These are phyloP conservation scores for Strobilomyces confusus DNA, from an alignment of 768 basidiomycete species.

Conservation along the genomic window DNA sequence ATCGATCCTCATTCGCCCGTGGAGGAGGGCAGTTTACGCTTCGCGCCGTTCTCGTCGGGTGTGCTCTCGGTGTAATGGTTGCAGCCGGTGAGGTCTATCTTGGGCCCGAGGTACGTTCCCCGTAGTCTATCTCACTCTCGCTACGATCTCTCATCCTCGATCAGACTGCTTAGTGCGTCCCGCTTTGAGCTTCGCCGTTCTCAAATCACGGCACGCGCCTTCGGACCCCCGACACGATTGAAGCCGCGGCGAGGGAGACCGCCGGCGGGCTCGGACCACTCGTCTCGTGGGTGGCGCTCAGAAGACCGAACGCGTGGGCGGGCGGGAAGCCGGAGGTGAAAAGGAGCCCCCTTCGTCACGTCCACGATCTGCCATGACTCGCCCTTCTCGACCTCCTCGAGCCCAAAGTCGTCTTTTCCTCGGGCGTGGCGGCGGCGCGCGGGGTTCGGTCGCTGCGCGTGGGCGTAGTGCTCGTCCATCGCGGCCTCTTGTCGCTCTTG, in stretches of 20 bases:
- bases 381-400: constrained; percentile 60
- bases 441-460: constrained; percentile 60
- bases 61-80: constrained; percentile 49
- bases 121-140: neutral
- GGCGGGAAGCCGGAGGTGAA: no score
- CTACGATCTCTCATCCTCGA: neutral
- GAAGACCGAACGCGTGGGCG: no score
- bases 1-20: constrained; percentile 41
- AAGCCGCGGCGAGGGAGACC: constrained; percentile 33
- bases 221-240: constrained; percentile 45
- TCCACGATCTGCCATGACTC: constrained; percentile 45
- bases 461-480: constrained; percentile 33
- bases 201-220: constrained; percentile 51
- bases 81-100: constrained; percentile 65
- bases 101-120: constrained; percentile 44
- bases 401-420: constrained; percentile 61
- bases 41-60: constrained; percentile 49
- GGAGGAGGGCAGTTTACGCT: constrained; percentile 47
- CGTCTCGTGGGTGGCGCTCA: constrained; percentile 52
- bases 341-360: constrained; percentile 56
- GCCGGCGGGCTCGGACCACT: constrained; percentile 58
- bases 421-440: constrained; percentile 62
- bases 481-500: no score
- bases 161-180: constrained; percentile 59
- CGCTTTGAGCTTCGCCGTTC: constrained; percentile 44